Percentiles rank a stretch among this genome's conserved stretches.
Evolutionary conservation across 768 basidiomycete species (phyloP).

Genomic region (Trametes cinnabarina): DNA sequence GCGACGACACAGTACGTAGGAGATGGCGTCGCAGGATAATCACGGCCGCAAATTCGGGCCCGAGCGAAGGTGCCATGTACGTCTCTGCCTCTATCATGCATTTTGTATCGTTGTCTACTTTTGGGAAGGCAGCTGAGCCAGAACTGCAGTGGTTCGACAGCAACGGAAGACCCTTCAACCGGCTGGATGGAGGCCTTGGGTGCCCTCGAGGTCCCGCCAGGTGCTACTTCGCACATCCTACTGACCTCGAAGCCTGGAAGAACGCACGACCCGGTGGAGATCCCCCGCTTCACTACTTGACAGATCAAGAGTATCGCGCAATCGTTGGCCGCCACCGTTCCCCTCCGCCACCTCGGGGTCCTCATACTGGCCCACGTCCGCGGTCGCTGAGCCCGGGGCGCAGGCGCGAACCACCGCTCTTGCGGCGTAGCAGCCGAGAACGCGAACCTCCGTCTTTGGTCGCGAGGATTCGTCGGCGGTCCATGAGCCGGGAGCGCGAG

Average conservation of each 20-base stretch:
- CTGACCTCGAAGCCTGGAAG: slow-evolving; percentile 11
- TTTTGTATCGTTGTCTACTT: too few species aligned
- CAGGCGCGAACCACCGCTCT: background rate
- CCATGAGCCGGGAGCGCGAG: slow-evolving; percentile 10
- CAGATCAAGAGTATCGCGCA: slow-evolving; percentile 14
- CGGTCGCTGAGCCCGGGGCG: slow-evolving; percentile 7
- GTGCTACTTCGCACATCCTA: slow-evolving; percentile 18
- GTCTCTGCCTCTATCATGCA: too few species aligned
- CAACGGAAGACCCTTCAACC: slow-evolving; percentile 10
- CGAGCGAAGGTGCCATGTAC: slow-evolving; percentile 18
- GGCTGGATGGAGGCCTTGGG: slow-evolving; percentile 13
- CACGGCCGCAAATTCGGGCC: slow-evolving; percentile 12
- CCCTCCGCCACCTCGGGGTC: background rate
- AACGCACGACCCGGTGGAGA: slow-evolving; percentile 11
- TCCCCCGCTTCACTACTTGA: slow-evolving; percentile 14
- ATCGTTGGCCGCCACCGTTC: slow-evolving; percentile 14
- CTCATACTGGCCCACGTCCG: background rate
- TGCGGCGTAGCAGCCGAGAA: background rate
- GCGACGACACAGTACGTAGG: background rate
- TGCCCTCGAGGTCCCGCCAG: slow-evolving; percentile 3
- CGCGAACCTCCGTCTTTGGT: slow-evolving; percentile 4
- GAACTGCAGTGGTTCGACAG: slow-evolving; percentile 18
- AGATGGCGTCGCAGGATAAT: slow-evolving; percentile 9
- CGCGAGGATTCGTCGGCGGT: slow-evolving; percentile 6
- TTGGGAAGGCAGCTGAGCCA: too few species aligned